Base-by-base conservation (phyloP, 2,329 filamentous ascomycete genomes). In the Bertia moriformis region DNA sequence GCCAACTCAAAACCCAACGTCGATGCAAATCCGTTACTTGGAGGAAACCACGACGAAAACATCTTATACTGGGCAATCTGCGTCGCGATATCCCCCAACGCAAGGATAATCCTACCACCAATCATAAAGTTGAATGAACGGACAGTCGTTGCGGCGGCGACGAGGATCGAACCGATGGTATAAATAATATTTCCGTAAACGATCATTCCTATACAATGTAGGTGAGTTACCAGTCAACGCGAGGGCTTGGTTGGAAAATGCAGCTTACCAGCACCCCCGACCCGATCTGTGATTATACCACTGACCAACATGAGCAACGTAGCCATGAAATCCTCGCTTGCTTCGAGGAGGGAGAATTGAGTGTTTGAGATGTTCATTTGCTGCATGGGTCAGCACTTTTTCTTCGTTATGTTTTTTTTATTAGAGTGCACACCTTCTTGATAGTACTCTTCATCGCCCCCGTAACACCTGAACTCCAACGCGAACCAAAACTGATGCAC, bases 61-160 rank as follows among this genome's bases (percentile, higher is more conserved):
- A 78, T 67, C 43, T 77, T 75, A 50, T 78, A 78, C 49, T 78
- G 72, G 0, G 74, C 74, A 19, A 77, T 63, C 45, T 78, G 73
- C 0, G 74, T 78, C 0, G 73, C 69, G 15, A 77, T 73, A 43
- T 78, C 73, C n/a, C 73, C 73, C 0, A 78, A 52, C 0, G 72
- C 65, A 19, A 69, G 61, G 12, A 78, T 53, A 1, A 78, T 57
- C 24, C 65, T 55, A 1, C 71, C 73, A 14, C 60, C 63, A 27
- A 78, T 66, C 72, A 78, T 77, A 49, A 78, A 71, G 14, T 64
- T 63, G 52, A 69, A 78, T 20, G 61, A 69, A 4, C 71, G 67
- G 2, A 68, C 59, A 1, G 65, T 67, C 0, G 73, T 66, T 0
- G 73, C 71, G 1, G 67, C 69, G 0, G 72, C 74, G 4, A 78